Evolutionary conservation across 108 stramenopile genomes (phyloP).

Genomic region (Seminavis robusta): DNA sequence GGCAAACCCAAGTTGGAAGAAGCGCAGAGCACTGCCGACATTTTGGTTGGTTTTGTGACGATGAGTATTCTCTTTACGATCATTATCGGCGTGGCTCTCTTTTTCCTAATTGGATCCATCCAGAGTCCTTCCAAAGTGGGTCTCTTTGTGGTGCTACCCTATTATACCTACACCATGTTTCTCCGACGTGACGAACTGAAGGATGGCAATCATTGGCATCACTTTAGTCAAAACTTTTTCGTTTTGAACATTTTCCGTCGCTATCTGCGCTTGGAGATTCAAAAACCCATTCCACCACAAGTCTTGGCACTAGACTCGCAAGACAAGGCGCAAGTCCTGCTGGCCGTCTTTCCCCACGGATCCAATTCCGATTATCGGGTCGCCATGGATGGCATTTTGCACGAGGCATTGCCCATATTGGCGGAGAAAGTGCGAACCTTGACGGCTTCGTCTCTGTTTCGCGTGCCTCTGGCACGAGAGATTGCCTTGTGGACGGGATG

Average conservation of each 20-base stretch:
- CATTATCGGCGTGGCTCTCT: neutral
- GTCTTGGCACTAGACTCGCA: no score
- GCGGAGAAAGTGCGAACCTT: conserved; percentile 31
- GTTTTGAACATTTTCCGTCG: conserved; percentile 8
- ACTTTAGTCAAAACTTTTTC: conserved; percentile 16
- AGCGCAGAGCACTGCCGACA: no score
- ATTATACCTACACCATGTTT: conserved; percentile 13
- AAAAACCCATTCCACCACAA: conserved; percentile 13
- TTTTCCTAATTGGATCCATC: neutral
- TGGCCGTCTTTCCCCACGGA: conserved; percentile 39
- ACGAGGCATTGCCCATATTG: conserved; percentile 17
- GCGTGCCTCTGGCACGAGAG: conserved; percentile 60
- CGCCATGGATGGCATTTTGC: conserved; percentile 34
- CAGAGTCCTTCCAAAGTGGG: conserved; percentile 15
- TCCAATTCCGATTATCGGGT: conserved; percentile 27
- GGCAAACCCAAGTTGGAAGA: no score
- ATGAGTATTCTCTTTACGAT: neutral
- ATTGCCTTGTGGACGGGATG: conserved; percentile 50
- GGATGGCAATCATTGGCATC: conserved; percentile 8
- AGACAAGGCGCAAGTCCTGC: conserved; percentile 25
- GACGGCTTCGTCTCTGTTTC: conserved; percentile 60
- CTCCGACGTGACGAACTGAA: conserved; percentile 6
- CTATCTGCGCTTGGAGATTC: conserved; percentile 6
- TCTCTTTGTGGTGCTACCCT: conserved; percentile 22
- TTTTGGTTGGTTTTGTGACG: neutral